Base-by-base conservation (phyloP, 2,329 filamentous ascomycete species). In the Fusarium ambrosium region DNA sequence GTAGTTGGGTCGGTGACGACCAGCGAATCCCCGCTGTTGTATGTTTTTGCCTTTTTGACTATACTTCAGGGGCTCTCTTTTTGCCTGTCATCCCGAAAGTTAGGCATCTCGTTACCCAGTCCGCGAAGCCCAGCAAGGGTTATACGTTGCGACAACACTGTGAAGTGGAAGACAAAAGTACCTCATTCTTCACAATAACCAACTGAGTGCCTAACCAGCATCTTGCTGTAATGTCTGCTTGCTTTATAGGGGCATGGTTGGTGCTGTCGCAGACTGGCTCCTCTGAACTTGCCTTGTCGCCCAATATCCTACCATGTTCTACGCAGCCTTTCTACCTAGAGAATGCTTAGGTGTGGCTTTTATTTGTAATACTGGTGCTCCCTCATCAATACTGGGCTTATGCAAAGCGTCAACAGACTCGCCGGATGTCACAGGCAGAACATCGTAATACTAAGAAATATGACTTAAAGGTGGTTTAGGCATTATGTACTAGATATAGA, bases 1-100 rank as follows among this genome's bases (percentile, higher is more conserved):
- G 48, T 53, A 53, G 48, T 53, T 53, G 48, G 48, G 48, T 53
- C 48, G 48, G 48, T 53, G 48, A 53, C 48, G 48, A 53, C 48
- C 48, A 53, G 48, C 48, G 48, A 53, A 53, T 53, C 48, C 24
- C 48, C 24, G 48, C 48, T 53, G 48, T 53, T 53, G 48, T 29
- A 53, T 53, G 48, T 53, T 51, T 51, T 51, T 51, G 22, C 8
- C 22, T 16, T 18, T 14, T 6, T 48, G 27, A 27, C 27, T 27
- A 27, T 4, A 10, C 14, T 22, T 24, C 11, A 48, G 22, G 45
- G 22, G 22, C 45, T 51, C 24, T 13, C 45, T 51, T 51, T 51
- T 29, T 51, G 24, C 24, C 9, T 51, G 8, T 1, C 22, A 45
- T 16, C 4, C 20, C 16, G 24, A 11, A 51, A 27, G 8, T 9